These are phyloP conservation scores for Stereum hirsutum DNA, from an alignment of 1,284 basidiomycete species.

Conservation along the genomic window DNA sequence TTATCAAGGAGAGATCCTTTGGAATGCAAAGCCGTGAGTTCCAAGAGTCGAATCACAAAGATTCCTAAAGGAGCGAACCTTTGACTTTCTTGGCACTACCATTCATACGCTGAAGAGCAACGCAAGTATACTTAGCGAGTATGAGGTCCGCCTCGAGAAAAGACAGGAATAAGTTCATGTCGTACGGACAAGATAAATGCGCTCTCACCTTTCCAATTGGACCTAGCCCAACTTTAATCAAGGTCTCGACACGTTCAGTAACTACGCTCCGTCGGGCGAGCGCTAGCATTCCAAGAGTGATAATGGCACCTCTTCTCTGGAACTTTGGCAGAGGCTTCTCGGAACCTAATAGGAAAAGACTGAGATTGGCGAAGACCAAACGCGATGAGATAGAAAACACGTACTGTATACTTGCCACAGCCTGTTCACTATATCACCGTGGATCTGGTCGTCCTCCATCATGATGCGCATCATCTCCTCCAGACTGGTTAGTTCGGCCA, in stretches of 20 bases:
- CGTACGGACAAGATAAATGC: not conserved
- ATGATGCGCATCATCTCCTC: conserved; percentile 95
- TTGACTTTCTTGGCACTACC: conserved; percentile 98
- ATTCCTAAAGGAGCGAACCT: conserved; percentile 35
- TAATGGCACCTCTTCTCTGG: conserved; percentile 90
- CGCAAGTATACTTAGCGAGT: conserved; percentile 88
- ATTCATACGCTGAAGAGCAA: conserved; percentile 86
- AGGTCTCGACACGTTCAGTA: conserved; percentile 78
- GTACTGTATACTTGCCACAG: conserved; percentile 94
- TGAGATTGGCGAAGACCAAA: not conserved
- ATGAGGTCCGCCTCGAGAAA: conserved; percentile 67
- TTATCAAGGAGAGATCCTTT: conserved; percentile 84
- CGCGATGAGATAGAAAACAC: no score
- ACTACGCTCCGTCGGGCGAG: conserved; percentile 79
- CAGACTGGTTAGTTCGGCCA: conserved; percentile 92
- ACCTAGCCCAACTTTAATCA: conserved; percentile 88
- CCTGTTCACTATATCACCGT: conserved; percentile 79
- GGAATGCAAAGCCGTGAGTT: no score
- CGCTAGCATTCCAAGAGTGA: conserved; percentile 93
- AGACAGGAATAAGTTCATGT: not conserved
- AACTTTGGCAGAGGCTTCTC: conserved; percentile 65
- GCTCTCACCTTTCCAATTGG: conserved; percentile 64
- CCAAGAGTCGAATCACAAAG: no score
- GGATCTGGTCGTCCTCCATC: conserved; percentile 82
- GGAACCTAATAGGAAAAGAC: conserved; percentile 39